Evolutionary conservation across 805 yeast species (phyloP).

Genomic region (Kuraishia cidri): DNA sequence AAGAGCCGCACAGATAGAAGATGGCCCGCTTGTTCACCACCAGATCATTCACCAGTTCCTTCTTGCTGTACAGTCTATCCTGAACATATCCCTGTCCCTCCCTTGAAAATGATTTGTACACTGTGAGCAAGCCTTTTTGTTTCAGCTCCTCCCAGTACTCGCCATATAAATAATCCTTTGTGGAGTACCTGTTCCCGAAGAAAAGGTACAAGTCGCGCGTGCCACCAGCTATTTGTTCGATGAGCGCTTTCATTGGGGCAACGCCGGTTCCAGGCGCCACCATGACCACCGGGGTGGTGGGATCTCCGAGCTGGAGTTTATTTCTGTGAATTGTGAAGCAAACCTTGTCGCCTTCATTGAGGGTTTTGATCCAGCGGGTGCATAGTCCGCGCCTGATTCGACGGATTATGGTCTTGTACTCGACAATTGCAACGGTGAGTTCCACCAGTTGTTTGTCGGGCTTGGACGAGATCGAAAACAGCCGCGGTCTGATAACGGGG

Average conservation of each 20-base stretch:
- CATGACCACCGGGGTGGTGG: slow-evolving; percentile 48
- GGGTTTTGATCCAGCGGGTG: slow-evolving; percentile 58
- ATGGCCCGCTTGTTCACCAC: slow-evolving; percentile 47
- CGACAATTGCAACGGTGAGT: slow-evolving; percentile 75
- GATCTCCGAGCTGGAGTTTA: slow-evolving; percentile 23
- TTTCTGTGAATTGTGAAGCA: slow-evolving; percentile 43
- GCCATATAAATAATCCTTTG: slow-evolving; percentile 62
- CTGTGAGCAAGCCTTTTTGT: slow-evolving; percentile 22
- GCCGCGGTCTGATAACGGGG: slow-evolving; percentile 73
- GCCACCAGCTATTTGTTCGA: slow-evolving; percentile 33
- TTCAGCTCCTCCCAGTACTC: slow-evolving; percentile 37
- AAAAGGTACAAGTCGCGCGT: slow-evolving; percentile 38
- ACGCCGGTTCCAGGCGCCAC: slow-evolving; percentile 94
- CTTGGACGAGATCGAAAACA: slow-evolving; percentile 75
- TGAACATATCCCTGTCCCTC: slow-evolving; percentile 66
- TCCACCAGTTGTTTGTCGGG: slow-evolving; percentile 40
- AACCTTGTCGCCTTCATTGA: slow-evolving; percentile 39
- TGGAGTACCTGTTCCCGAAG: slow-evolving; percentile 62
- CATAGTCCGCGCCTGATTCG: slow-evolving; percentile 76
- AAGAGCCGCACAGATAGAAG: slow-evolving; percentile 83
- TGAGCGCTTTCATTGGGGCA: slow-evolving; percentile 80
- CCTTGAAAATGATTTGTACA: slow-evolving; percentile 41
- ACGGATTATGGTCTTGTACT: slow-evolving; percentile 74
- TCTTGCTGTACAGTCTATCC: slow-evolving; percentile 49
- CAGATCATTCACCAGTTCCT: slow-evolving; percentile 38